Conservation (phyloP, 345 rosid genomes). For the Arabis hirsuta region DNA sequence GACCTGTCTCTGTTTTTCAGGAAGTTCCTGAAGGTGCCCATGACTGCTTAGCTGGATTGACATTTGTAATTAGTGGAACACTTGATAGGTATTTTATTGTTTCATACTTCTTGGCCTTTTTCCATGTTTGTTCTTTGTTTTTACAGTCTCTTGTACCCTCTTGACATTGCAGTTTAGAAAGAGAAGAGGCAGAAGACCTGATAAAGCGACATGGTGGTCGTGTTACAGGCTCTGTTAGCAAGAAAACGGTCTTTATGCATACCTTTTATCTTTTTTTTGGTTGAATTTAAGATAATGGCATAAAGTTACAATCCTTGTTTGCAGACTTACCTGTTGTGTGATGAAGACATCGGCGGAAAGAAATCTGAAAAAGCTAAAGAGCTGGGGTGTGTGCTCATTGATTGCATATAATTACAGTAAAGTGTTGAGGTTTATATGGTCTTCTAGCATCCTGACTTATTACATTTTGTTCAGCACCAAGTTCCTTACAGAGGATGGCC, state of each 20-base stretch:
- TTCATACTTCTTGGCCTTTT: constrained; percentile 9
- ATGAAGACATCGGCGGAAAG: constrained; percentile 91
- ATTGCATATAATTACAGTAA: constrained; percentile 32
- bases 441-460: constrained; percentile 33
- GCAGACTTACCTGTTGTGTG: constrained; percentile 95
- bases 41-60: constrained; percentile 83
- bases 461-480: constrained; percentile 57
- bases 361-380: constrained; percentile 93
- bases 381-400: constrained; percentile 66
- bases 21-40: constrained; percentile 97
- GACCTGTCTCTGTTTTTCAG: constrained; percentile 52
- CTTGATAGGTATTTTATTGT: constrained; percentile 81
- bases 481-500: constrained; percentile 89
- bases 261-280: constrained; percentile 29
- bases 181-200: constrained; percentile 98
- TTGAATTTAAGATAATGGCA: constrained; percentile 34
- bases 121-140: not conserved
- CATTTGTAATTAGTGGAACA: constrained; percentile 98
- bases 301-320: constrained; percentile 43
- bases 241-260: constrained; percentile 71
- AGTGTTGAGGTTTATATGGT: constrained; percentile 24
- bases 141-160: constrained; percentile 31
- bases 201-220: constrained; percentile 96
- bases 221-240: constrained; percentile 94
- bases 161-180: constrained; percentile 74